Base-by-base conservation (phyloP, 345 rosid species). In the Isatis tinctoria region DNA sequence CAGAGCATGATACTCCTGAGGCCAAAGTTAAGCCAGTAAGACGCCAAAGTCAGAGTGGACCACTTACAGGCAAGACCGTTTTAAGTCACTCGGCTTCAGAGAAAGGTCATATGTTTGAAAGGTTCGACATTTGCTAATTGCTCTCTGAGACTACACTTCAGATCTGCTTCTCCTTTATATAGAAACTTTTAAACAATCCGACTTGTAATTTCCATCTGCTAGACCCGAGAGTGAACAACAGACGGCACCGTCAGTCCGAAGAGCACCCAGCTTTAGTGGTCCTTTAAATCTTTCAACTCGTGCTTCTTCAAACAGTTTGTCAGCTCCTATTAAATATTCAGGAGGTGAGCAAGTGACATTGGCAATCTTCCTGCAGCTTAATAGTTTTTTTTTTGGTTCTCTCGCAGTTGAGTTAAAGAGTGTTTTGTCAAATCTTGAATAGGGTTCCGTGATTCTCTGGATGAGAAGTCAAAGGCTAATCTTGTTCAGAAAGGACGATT, bases 241-340 rank as follows among this genome's bases (percentile, higher is more conserved):
- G 65, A 20, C 60, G 0, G 28, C 81, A 18, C 17, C 69, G 2
- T 7, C 77, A 73, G 79, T 78, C 66, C 88, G 89, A 53, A 89
- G 82, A 82, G 88, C 82, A 60, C 97, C 98, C 24, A 92, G 96
- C 82, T 88, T 96, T 78, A 96, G 99, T 70, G 99, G 99, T 77
- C 99, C 98, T 37, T 77, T 92, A 76, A 88, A 80, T 88, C 99
- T 96, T 80, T 84, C 99, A 60, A 96, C 81, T 64, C 87, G 97
- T 72, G 99, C 99, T 76, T 96, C 99, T 28, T 91, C 99, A 49
- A 96, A 96, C 82, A 96, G 99, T 65, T 82, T 92, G 73, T 96
- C 99, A 64, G 99, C 98, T 83, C 99, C 99, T 20, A 90, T 86
- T 44, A 96, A 92, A 76, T 88, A 92, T 72, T 90, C 99, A 28